These are phyloP conservation scores for Mycena metata DNA, from an alignment of 768 basidiomycete species.

Conservation along the genomic window DNA sequence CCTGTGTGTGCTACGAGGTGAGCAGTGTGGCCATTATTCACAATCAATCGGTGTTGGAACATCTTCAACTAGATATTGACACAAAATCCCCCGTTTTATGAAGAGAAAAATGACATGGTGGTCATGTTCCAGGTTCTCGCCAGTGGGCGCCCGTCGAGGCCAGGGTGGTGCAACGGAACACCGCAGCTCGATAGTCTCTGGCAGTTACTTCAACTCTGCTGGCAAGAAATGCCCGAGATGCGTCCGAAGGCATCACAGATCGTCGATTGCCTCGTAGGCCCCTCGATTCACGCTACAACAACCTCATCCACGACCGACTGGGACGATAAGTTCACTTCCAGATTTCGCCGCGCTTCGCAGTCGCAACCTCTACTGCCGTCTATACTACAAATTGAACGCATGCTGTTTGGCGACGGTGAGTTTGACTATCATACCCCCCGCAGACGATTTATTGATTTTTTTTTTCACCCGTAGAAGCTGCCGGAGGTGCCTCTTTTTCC, in stretches of 20 bases:
- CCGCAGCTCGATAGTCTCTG: slow-evolving; percentile 5
- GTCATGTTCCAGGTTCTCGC: neutral
- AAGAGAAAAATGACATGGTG: neutral
- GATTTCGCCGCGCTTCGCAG: slow-evolving; percentile 12
- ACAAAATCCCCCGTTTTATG: slow-evolving; percentile 4
- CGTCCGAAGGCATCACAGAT: slow-evolving; percentile 13
- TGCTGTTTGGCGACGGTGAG: slow-evolving; percentile 10
- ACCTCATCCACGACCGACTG: slow-evolving; percentile 3
- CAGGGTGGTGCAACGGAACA: neutral
- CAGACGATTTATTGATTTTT: neutral
- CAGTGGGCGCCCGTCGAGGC: neutral
- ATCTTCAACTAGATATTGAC: slow-evolving; percentile 6
- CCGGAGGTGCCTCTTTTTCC: too few relatives aligned
- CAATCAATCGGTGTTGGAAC: neutral
- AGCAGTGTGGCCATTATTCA: neutral
- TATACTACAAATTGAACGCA: neutral
- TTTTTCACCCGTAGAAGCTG: too few relatives aligned
- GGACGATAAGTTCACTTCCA: slow-evolving; percentile 18
- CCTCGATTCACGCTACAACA: slow-evolving; percentile 23
- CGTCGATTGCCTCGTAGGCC: neutral
- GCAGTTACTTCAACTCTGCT: slow-evolving; percentile 16
- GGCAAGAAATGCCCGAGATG: neutral
- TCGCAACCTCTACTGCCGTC: slow-evolving; percentile 12
- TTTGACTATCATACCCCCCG: neutral
- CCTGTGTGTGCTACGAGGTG: slow-evolving; percentile 56